Conservation (phyloP, 768 basidiomycete genomes). For the Amanita pallidorosea region DNA sequence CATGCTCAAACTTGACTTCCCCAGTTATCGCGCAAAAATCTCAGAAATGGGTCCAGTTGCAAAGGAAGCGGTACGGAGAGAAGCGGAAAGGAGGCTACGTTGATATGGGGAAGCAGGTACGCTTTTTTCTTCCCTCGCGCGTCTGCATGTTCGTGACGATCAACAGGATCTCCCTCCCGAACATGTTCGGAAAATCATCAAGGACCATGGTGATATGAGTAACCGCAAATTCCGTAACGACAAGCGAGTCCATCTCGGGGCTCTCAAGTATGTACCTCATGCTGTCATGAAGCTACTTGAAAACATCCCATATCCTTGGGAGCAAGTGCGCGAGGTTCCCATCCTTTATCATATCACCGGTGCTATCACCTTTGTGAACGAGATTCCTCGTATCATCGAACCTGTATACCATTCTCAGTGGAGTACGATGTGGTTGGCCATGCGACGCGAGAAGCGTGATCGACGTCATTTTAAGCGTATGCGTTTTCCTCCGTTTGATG, state of each 20-base stretch:
- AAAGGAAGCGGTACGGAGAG: conserved; percentile 85
- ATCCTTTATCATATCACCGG: conserved; percentile 99
- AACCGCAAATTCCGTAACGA: conserved; percentile 98
- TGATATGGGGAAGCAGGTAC: conserved; percentile 88
- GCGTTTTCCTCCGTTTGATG: conserved; percentile 99
- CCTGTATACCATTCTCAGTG: conserved; percentile 98
- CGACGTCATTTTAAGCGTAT: conserved; percentile 99
- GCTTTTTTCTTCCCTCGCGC: conserved; percentile 13
- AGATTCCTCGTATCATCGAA: conserved; percentile 93
- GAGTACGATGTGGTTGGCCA: conserved; percentile 99
- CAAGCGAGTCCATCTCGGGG: conserved; percentile 98
- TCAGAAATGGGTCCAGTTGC: conserved; percentile 94
- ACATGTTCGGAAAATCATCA: conserved; percentile 98
- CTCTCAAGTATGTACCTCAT: conserved; percentile 96
- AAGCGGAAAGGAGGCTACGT: conserved; percentile 84
- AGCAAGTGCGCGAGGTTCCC: conserved; percentile 98
- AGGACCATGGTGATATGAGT: conserved; percentile 99
- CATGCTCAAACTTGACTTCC: conserved; percentile 9
- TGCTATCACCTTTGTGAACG: conserved; percentile 99
- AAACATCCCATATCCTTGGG: conserved; percentile 97
- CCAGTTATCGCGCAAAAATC: conserved; percentile 78
- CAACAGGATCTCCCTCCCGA: conserved; percentile 87
- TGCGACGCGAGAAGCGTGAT: conserved; percentile 97
- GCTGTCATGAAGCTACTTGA: conserved; percentile 99
- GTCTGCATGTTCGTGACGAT: conserved; percentile 13